A percentile compares a stretch with the other conserved stretches of the same genome.
Evolutionary conservation across 106 monocot genomes (phyloP).

Genomic region (Dioscorea dumetorum): DNA sequence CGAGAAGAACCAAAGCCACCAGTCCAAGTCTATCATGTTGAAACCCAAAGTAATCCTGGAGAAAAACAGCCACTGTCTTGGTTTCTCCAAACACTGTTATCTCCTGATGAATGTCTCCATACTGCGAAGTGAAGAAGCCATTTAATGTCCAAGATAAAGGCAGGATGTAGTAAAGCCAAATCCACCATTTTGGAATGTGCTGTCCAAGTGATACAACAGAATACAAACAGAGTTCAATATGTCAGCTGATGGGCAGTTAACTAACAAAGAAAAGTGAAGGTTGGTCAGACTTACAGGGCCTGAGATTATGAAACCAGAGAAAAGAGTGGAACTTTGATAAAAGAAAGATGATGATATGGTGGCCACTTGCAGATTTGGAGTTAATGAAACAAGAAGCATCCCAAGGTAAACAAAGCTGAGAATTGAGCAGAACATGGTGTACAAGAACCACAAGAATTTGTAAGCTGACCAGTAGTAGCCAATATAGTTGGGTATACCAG

Average conservation of each 20-base stretch:
- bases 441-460: slow-evolving; percentile 19
- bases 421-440: slow-evolving; percentile 31
- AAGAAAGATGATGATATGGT: slow-evolving; percentile 33
- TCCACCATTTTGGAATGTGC: slow-evolving; percentile 90
- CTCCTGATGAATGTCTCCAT: slow-evolving; percentile 34
- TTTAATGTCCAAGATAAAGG: slow-evolving; percentile 61
- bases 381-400: slow-evolving; percentile 52
- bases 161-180: slow-evolving; percentile 56
- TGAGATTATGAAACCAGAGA: slow-evolving; percentile 6
- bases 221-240: no score
- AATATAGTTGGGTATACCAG: slow-evolving; percentile 49
- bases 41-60: slow-evolving; percentile 61
- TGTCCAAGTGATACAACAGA: slow-evolving; percentile 4
- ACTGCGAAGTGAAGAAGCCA: slow-evolving; percentile 62
- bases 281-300: slow-evolving; percentile 35
- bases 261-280: no score
- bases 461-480: slow-evolving; percentile 38
- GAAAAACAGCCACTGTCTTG: slow-evolving; percentile 35
- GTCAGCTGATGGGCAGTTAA: no score
- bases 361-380: slow-evolving; percentile 49
- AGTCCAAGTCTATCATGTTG: background rate
- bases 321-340: slow-evolving; percentile 27
- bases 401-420: slow-evolving; percentile 50
- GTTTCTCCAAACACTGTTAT: slow-evolving; percentile 53
- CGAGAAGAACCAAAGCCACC: no score